Evolutionary conservation across 331 rosid species (phyloP), one percentile per base, ranked within the genome.

Genomic region (Dryas integrifolia): DNA sequence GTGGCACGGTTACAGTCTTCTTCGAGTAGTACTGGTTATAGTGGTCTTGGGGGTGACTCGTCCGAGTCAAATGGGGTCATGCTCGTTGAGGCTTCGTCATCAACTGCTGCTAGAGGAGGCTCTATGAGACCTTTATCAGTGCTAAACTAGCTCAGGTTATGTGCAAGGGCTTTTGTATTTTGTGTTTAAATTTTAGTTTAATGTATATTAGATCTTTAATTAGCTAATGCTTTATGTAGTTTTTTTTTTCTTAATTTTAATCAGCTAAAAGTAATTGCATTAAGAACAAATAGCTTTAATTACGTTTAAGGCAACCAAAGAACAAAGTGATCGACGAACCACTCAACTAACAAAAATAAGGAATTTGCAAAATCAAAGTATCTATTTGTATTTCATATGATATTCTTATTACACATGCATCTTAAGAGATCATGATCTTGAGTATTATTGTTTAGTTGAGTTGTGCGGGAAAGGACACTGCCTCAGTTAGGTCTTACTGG

Each of bases 41-140:
- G 64, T 9, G 69, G 47, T 50, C 16, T 6, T 41, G 78, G 51
- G 1, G 72, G 39, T 50, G 48, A 14, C 39, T 5, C 69, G 6
- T 26, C 7, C 4, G 48, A 49, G 5, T 15, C 26, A 30, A 67
- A 67, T 47, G 53, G 30, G 58, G 45, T 30, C 26, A 50, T 48
- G 30, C 15, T 68, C 0, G 72, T 12, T 9, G 76, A 57, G 7
- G 16, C 46, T 72, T 26, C 76, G 11, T 47, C 58, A 7, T 7
- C 58, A 14, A n/a, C 55, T 13, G n/a, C 46, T 15, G 76, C 48
- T n/a, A 12, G 58, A 2, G 39, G 50, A 62, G 67, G 67, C 9
- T 58, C 76, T 5, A 46, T 58, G 76, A 58, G 26, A 46, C 67
- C 67, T 0, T n/a, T 72, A 16, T 58, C 76, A 1, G 58, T 47